Base-by-base conservation (phyloP, 129 eudicot genomes). In the Glebionis coronaria region DNA sequence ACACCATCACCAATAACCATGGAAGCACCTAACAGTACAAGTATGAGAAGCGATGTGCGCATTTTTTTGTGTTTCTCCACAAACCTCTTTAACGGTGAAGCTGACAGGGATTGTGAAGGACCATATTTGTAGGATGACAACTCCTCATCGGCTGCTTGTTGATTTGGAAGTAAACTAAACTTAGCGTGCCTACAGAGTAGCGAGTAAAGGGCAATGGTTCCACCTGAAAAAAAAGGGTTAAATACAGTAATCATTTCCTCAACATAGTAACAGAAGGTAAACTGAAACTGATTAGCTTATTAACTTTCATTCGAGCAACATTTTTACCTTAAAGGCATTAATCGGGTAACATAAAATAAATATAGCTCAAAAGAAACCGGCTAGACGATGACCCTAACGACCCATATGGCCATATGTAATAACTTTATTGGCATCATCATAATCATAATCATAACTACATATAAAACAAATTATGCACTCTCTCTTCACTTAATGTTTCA, bases 121-220 rank as follows among this genome's bases (percentile, higher is more conserved):
- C 85, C 86, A 83, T 82, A 83, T 76, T 81, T 88, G 82, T 91
- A 91, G 18, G 88, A 65, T 9, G 92, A 77, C 77, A 91, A 76
- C 67, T 91, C 97, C 79, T 91, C 96, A 45, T 91, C 97, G 12
- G 96, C 97, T 69, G 97, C 95, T 85, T 91, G 97, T 57, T 91
- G 90, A 82, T 88, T 91, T 15, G 97, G 96, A 73, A 91, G 88
- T 68, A 91, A 74, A 76, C 96, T 91, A 58, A 91, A 79, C 69
- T 88, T 91, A 19, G 96, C 97, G 81, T 91, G 94, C 81, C 97
- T 81, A 51, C 96, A 88, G 18, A 91, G 91, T 62, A 91, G 70
- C n/a, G 96, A 91, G 76, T 91, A 91, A 44, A 91, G 85, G 69
- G 98, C 98, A 84, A 91, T 81, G 9, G 91, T 77, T 74, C 97